Evolutionary conservation across 345 rosid genomes (phyloP), one percentile per base, ranked within the genome.

Genomic region (Eucalyptus regnans): DNA sequence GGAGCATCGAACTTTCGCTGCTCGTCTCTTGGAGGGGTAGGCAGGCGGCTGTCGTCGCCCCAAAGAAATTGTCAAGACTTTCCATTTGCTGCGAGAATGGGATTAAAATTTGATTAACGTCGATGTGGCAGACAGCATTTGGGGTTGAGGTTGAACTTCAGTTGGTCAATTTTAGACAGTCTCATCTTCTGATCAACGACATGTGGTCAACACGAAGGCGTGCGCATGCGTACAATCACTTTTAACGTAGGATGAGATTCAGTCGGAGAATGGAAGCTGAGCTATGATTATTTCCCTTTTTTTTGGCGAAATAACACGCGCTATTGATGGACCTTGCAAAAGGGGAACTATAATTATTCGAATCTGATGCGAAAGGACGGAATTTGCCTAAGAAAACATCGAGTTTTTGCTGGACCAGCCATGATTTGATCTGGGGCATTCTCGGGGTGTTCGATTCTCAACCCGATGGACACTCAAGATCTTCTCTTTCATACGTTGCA

Each of bases 221-320:
- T 20, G 48, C 44, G 48, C 27, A 20, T 41, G 27, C 44, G 48
- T 10, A 10, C 48, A 3, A 20, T 11, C 84, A 11, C 48, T 76
- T 76, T 76, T 23, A 17, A 71, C 44, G 81, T 33, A 17, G 81
- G 81, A 33, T 33, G 80, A 68, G n/a, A n/a, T n/a, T n/a, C n/a
- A n/a, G n/a, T n/a, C n/a, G n/a, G n/a, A n/a, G 84, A 76, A 76
- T 11, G 84, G 84, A 20, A 76, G 84, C 84, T 76, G 84, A 41
- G 7, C 29, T 20, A 22, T 68, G 8, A 68, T 33, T 8, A 68
- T 68, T 33, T 52, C 58, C 58, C 6, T 9, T 33, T 33, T 71
- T 3, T 9, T 3, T 71, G 1, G 1, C 9, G 22, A 76, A 5
- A 12, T 41, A 41, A 22, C 15, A 44, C 3, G 29, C 3, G 41